Evolutionary conservation across 148 eudicot species (phyloP), one percentile per base, ranked within the genome.

Genomic region (Tetragonia tetragonoides): DNA sequence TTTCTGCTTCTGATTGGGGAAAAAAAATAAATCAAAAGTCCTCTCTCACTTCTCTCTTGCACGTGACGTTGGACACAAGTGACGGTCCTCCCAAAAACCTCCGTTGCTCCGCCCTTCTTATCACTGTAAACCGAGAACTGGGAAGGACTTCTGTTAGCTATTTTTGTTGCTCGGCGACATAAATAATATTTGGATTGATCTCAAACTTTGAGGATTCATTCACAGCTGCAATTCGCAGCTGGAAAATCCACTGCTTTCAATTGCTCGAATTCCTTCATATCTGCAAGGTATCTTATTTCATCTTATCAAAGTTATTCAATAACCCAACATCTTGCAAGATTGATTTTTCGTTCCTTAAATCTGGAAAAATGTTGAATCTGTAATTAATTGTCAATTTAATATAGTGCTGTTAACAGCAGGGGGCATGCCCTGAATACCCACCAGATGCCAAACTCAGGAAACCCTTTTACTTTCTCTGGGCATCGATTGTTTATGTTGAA

Each of bases 361-460:
- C 38, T 18, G 20, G 21, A 21, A n/a, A n/a, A 12, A 11, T 10
- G 5, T 2, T 47, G 9, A 49, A 49, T 7, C 21, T 6, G 38
- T 2, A 69, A n/a, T 69, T 47, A n/a, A 23, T 42, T 24, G 53
- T 9, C 53, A 49, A 49, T 46, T 15, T 16, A 4, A 46, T 37
- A 16, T 18, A 39, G 9, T 72, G 39, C 47, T 78, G 41, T 20
- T 3, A 12, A 10, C 47, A n/a, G 72, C 47, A 68, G 72, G 71
- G 51, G 63, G 63, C 9, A 9, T 60, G 67, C 18, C 37, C 23
- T 68, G 62, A 59, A 69, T 51, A 49, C 42, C 74, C 74, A 71
- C 9, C 79, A 81, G 76, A 81, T 81, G 83, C 66, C 60, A 63
- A 49, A 37, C 71, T 17, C 54, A 42, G 24, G 66, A 46, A 70